Conservation (phyloP, 192 early-diverging fungal genomes). For the Kappamyces sp. region DNA sequence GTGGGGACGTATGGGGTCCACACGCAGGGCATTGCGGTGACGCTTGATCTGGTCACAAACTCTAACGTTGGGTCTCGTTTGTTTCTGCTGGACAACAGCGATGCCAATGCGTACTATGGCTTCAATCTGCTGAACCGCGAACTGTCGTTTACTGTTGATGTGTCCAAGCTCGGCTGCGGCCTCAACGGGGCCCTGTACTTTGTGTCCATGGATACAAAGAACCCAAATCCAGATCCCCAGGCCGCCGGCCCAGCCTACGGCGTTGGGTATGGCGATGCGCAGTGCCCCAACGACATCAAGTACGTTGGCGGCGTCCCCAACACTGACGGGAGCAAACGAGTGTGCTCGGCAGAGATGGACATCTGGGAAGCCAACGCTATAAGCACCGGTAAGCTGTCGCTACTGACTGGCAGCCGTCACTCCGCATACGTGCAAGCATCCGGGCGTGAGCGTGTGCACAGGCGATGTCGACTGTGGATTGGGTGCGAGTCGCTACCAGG, state of each 20-base stretch:
- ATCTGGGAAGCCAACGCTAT: slow-evolving; percentile 37
- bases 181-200: slow-evolving; percentile 38
- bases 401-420: slow-evolving; percentile 19
- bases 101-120: slow-evolving; percentile 23
- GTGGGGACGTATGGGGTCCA: slow-evolving; percentile 27
- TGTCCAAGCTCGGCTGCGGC: slow-evolving; percentile 32
- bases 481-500: slow-evolving; percentile 23
- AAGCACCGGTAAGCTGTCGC: background rate
- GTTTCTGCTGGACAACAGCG: slow-evolving; percentile 22
- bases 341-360: slow-evolving; percentile 35
- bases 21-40: slow-evolving; percentile 22
- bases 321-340: slow-evolving; percentile 17
- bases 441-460: slow-evolving; percentile 17
- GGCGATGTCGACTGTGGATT: slow-evolving; percentile 25
- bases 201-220: slow-evolving; percentile 18
- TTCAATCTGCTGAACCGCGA: slow-evolving; percentile 34
- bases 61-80: slow-evolving; percentile 33
- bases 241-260: slow-evolving; percentile 35
- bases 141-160: slow-evolving; percentile 33
- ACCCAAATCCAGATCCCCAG: background rate
- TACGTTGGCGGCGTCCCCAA: slow-evolving; percentile 30
- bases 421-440: slow-evolving; percentile 25
- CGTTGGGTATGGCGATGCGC: slow-evolving; percentile 35
- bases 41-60: slow-evolving; percentile 24
- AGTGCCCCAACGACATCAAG: slow-evolving; percentile 40